Evolutionary conservation across 352 stramenopile genomes (phyloP).

Genomic region (Globisporangium lucens): DNA sequence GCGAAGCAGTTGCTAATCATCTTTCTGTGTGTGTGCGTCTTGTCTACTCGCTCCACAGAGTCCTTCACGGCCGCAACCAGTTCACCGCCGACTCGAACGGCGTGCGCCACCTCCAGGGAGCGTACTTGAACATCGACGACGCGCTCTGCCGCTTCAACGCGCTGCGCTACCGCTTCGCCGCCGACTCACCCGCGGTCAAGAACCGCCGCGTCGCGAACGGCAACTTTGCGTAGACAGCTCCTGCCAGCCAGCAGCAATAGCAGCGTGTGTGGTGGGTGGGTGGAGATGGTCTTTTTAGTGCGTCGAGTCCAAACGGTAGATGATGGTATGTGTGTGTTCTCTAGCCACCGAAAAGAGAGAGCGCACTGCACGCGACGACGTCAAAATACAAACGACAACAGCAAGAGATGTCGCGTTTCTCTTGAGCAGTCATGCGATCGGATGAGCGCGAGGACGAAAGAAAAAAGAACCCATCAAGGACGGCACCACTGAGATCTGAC

Average conservation of each 20-base stretch:
- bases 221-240: conserved; percentile 50
- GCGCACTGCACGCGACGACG: not conserved
- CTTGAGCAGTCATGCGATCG: conserved; percentile 1
- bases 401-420: conserved; percentile 6
- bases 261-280: not conserved
- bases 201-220: conserved; percentile 71
- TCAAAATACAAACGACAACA: not conserved
- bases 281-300: not conserved
- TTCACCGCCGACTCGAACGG: conserved; percentile 68
- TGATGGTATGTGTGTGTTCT: not conserved
- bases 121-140: conserved; percentile 88
- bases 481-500: not conserved
- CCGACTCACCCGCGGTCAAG: conserved; percentile 37
- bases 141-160: conserved; percentile 81
- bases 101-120: conserved; percentile 80
- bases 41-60: conserved; percentile 17
- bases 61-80: conserved; percentile 77
- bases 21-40: not conserved
- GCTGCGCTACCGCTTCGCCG: conserved; percentile 52
- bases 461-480: conserved; percentile 9
- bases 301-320: not conserved
- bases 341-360: not conserved
- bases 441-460: not conserved
- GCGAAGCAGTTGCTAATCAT: not conserved
- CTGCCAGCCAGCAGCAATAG: not conserved